Percentiles rank a stretch among this genome's conserved stretches.
These are phyloP conservation scores for Leccinum huronense DNA, from an alignment of 1,284 basidiomycete species.

Conservation along the genomic window DNA sequence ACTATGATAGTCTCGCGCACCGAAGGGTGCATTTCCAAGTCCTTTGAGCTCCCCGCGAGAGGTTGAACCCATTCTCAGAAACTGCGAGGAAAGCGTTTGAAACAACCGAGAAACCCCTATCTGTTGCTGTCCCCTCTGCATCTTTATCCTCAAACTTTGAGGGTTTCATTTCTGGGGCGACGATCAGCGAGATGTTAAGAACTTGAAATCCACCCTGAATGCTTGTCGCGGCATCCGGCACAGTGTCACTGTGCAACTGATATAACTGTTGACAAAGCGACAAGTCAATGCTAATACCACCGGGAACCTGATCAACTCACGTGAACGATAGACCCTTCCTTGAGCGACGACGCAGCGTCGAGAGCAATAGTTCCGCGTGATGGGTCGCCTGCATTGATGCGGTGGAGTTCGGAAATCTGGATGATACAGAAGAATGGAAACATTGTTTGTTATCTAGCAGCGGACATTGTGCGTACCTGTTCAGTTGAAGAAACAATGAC, in stretches of 20 bases:
- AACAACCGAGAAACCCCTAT: conserved; percentile 23
- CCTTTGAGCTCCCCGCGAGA: conserved; percentile 29
- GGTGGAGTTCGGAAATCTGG: conserved; percentile 49
- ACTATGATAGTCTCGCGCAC: conserved; percentile 17
- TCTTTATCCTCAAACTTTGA: neutral
- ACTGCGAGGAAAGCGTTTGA: conserved; percentile 47
- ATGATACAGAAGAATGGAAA: neutral
- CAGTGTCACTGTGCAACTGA: conserved; percentile 11
- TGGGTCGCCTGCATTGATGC: conserved; percentile 78
- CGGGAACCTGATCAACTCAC: conserved; percentile 37
- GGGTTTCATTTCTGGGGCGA: conserved; percentile 19
- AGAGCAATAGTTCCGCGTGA: conserved; percentile 73
- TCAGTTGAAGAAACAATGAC: conserved; percentile 35
- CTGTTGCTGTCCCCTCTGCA: conserved; percentile 5
- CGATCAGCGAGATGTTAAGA: conserved; percentile 23
- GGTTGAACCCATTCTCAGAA: conserved; percentile 59
- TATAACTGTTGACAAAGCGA: conserved; percentile 19
- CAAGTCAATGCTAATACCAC: neutral
- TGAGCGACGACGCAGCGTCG: conserved; percentile 60
- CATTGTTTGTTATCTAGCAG: neutral
- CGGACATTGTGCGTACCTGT: conserved; percentile 9
- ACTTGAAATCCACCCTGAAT: neutral
- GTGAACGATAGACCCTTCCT: conserved; percentile 57
- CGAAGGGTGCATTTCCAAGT: conserved; percentile 44
- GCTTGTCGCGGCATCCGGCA: neutral